These are phyloP conservation scores for Fusarium chlamydosporum DNA, from an alignment of 2,329 filamentous ascomycete species.

Conservation along the genomic window DNA sequence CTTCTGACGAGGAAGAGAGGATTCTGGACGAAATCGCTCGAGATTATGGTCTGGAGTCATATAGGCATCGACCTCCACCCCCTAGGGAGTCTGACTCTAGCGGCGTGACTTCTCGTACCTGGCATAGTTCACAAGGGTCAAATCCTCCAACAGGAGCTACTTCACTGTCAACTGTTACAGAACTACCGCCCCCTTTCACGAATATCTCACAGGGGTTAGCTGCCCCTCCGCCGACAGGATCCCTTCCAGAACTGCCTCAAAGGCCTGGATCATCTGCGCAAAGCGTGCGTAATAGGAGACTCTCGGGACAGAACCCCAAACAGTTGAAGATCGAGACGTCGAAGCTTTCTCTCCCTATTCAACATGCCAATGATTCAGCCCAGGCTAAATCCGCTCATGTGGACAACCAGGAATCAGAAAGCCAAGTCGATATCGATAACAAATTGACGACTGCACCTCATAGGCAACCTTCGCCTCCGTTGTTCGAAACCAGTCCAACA, in stretches of 20 bases:
- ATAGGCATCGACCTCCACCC: constrained; percentile 71
- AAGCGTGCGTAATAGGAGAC: constrained; percentile 79
- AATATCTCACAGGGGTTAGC: constrained; percentile 48
- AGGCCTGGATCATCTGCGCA: constrained; percentile 54
- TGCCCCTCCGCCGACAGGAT: constrained; percentile 65
- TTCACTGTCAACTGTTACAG: constrained; percentile 75
- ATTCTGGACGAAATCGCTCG: constrained; percentile 90
- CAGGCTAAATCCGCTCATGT: constrained; percentile 33
- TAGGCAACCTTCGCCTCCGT: constrained; percentile 48
- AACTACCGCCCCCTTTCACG: constrained; percentile 59
- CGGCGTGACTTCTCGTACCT: constrained; percentile 80
- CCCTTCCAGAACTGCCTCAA: constrained; percentile 61
- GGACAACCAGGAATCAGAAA: constrained; percentile 24
- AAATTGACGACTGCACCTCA: constrained; percentile 28
- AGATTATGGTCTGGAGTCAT: constrained; percentile 86
- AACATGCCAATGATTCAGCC: constrained; percentile 29
- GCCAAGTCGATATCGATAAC: constrained; percentile 15
- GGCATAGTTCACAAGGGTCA: constrained; percentile 83
- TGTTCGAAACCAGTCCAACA: constrained; percentile 49
- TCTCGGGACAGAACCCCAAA: constrained; percentile 84
- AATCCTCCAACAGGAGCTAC: constrained; percentile 67
- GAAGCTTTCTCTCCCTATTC: constrained; percentile 49
- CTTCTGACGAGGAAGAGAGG: constrained; percentile 80
- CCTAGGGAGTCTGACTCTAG: constrained; percentile 88
- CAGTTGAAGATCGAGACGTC: constrained; percentile 90